A percentile compares a stretch with the other conserved stretches of the same genome.
Conservation (phyloP, 169 alveolate genomes). For the Ichthyophthirius multifiliis region DNA sequence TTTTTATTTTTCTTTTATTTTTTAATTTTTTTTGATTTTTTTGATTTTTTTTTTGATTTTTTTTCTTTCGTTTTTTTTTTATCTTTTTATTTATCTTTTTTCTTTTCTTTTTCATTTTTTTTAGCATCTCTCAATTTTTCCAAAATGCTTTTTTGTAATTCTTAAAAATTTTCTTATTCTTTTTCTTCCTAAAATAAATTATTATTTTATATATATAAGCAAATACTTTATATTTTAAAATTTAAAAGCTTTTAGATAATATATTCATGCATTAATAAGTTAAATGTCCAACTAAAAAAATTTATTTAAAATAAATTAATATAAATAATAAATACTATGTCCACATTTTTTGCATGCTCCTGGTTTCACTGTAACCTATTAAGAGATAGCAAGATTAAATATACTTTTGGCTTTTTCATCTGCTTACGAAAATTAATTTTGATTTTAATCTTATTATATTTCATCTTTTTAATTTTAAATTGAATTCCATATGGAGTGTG, state of each 20-base stretch:
- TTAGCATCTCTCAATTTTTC: not conserved
- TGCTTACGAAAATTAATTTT: not conserved
- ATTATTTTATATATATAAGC: not conserved
- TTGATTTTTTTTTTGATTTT: too few species aligned
- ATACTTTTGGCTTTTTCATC: not conserved
- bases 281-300: not conserved
- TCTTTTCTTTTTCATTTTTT: not conserved
- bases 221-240: not conserved
- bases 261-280: not conserved
- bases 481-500: not conserved
- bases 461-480: not conserved
- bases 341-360: constrained; percentile 13
- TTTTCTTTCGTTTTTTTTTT: not conserved
- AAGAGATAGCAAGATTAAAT: not conserved
- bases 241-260: not conserved
- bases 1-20: too few species aligned
- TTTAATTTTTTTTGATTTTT: too few species aligned
- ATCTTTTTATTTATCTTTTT: not conserved
- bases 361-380: not conserved
- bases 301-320: too few species aligned
- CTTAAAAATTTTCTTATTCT: not conserved
- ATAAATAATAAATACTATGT: not conserved
- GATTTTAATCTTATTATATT: not conserved
- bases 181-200: not conserved
- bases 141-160: not conserved